A percentile compares a stretch with the other conserved stretches of the same genome.
phyloP scores from a whole-genome alignment of 2,329 filamentous ascomycete genomes.

The Aspergillus calidoustus region DNA sequence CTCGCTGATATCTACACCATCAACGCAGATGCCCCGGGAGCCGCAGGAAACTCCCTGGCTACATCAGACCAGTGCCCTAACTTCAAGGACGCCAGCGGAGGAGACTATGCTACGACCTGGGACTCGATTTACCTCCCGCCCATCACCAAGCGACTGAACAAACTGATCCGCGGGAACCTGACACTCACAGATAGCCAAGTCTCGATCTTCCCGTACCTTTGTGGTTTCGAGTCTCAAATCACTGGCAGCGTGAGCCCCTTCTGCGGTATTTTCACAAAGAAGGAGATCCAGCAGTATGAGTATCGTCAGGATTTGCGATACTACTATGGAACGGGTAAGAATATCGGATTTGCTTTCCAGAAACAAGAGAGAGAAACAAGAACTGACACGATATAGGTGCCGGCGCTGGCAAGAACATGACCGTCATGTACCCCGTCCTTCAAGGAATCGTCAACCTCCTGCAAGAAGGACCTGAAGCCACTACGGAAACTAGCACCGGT shows the following conservation, averaged over 20 bases:
- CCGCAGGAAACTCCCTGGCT: slow-evolving; percentile 65
- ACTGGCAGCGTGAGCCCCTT: slow-evolving; percentile 64
- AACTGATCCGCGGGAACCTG: slow-evolving; percentile 57
- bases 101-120: slow-evolving; percentile 27
- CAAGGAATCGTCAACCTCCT: slow-evolving; percentile 59
- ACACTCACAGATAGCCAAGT: slow-evolving; percentile 60
- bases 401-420: slow-evolving; percentile 26
- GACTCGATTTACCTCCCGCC: slow-evolving; percentile 24
- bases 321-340: slow-evolving; percentile 64
- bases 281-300: slow-evolving; percentile 67
- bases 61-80: slow-evolving; percentile 66
- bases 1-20: slow-evolving; percentile 50
- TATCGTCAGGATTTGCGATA: slow-evolving; percentile 72
- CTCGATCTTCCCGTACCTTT: slow-evolving; percentile 68
- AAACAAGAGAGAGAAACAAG: too few species aligned
- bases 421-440: slow-evolving; percentile 61
- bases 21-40: slow-evolving; percentile 58
- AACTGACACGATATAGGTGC: slow-evolving; percentile 34
- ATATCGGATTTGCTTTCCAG: slow-evolving; percentile 36
- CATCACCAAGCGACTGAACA: slow-evolving; percentile 55
- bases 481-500: slow-evolving; percentile 53
- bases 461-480: slow-evolving; percentile 47
- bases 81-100: slow-evolving; percentile 57
- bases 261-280: slow-evolving; percentile 65
- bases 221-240: slow-evolving; percentile 72